Base-by-base conservation (phyloP, 75 land plant species). In the Ceratopteris richardii region DNA sequence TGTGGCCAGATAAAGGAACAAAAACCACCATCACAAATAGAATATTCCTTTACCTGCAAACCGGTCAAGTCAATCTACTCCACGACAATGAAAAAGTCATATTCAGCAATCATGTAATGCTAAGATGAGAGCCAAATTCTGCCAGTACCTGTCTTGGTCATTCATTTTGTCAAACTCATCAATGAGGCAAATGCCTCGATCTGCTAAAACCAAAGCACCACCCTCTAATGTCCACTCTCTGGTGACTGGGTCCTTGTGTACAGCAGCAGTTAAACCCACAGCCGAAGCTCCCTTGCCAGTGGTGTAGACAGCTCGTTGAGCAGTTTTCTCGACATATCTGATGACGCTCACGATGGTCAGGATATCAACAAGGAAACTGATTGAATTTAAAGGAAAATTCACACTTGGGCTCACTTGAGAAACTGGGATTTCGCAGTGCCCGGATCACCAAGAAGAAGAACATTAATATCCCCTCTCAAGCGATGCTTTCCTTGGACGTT, bases 121-220 rank as follows among this genome's bases (percentile, higher is more conserved):
- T 11, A 24, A 21, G 51, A 20, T 21, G 25, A 50, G 3, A 6
- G 51, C 21, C n/a, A 42, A 13, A 42, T 42, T 13, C 16, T 42
- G 44, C 13, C 44, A 40, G 42, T 52, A 89, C 98, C 98, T 89
- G 60, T 94, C 98, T 62, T 94, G 98, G 61, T 94, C 98, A 72
- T 94, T 94, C 98, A 94, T 94, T 60, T 94, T 94, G 68, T 94
- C 98, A 77, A 94, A 94, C 70, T 94, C 98, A 52, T 94, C 98
- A 69, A 94, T 94, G 17, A 94, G 76, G 60, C 98, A 94, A 20
- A 89, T 77, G 27, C 98, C 98, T 65, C 80, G 73, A 58, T 94
- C 98, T 43, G 98, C 98, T 25, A 94, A 64, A 36, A 94, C 98
- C 70, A 94, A 82, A 16, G 98, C 98, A 13, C 98, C 98, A 60